Conservation (phyloP, 495 filamentous ascomycete species). For the Trichoderma orchidacearum region DNA sequence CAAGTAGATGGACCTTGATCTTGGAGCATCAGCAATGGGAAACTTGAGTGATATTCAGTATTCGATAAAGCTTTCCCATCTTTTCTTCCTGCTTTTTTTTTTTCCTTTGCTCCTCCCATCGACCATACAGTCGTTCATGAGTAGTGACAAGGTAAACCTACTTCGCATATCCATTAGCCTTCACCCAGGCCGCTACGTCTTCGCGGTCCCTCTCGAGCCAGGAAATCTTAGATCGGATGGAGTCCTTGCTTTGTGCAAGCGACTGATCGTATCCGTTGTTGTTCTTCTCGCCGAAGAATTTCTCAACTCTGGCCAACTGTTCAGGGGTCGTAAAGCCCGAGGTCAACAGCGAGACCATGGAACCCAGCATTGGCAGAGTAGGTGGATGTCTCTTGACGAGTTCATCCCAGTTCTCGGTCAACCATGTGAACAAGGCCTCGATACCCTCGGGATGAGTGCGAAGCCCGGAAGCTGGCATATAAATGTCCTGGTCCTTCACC, state of each 20-base stretch:
- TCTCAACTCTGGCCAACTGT: constrained; percentile 60
- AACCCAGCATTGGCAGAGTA: constrained; percentile 80
- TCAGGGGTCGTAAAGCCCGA: constrained; percentile 59
- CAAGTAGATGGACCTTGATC: neutral
- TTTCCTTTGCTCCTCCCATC: neutral
- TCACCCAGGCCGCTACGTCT: constrained; percentile 57
- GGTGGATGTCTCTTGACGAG: constrained; percentile 57
- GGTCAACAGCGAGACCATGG: constrained; percentile 49
- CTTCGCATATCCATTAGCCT: constrained; percentile 40
- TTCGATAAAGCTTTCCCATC: neutral
- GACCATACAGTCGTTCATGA: neutral
- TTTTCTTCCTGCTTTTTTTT: neutral
- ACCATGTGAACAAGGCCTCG: constrained; percentile 67
- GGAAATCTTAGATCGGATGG: constrained; percentile 58
- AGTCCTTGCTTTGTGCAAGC: constrained; percentile 65
- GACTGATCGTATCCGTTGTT: constrained; percentile 68
- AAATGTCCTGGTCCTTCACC: constrained; percentile 57
- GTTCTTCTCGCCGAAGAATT: constrained; percentile 74
- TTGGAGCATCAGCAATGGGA: neutral
- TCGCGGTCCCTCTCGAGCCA: constrained; percentile 63
- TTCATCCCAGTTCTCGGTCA: constrained; percentile 64
- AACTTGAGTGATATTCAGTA: neutral
- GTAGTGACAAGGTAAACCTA: neutral
- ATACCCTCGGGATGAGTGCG: constrained; percentile 58
- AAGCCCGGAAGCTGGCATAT: constrained; percentile 60